Percentiles rank a stretch among this genome's conserved stretches.
These are phyloP conservation scores for Fusarium pseudocircinatum DNA, from an alignment of 2,329 filamentous ascomycete species.

Conservation along the genomic window DNA sequence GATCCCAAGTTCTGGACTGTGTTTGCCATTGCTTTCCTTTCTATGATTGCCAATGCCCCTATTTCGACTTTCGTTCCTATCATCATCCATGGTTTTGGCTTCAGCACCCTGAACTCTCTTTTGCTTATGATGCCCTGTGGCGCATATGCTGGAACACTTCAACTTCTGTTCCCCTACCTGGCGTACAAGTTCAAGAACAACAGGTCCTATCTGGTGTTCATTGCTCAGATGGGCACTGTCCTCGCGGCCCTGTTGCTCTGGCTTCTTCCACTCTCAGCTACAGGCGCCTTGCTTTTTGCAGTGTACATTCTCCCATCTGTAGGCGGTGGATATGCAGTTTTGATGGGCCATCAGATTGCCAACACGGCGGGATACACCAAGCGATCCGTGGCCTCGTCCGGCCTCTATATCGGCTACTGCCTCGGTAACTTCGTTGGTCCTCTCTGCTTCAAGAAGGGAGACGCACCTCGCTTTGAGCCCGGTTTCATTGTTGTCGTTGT, in stretches of 20 bases:
- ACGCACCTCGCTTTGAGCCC: slow-evolving; percentile 51
- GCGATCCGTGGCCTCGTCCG: slow-evolving; percentile 57
- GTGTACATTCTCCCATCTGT: slow-evolving; percentile 58
- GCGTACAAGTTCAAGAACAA: slow-evolving; percentile 50
- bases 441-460: slow-evolving; percentile 52
- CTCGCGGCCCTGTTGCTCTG: slow-evolving; percentile 39
- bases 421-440: slow-evolving; percentile 59
- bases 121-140: slow-evolving; percentile 50
- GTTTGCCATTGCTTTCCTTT: slow-evolving; percentile 50
- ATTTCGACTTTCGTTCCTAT: slow-evolving; percentile 57
- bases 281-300: slow-evolving; percentile 58
- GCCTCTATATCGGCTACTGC: slow-evolving; percentile 62
- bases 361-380: slow-evolving; percentile 65
- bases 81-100: slow-evolving; percentile 57
- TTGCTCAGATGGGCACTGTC: slow-evolving; percentile 54
- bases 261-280: slow-evolving; percentile 25
- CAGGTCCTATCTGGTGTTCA: slow-evolving; percentile 52
- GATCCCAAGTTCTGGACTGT: slow-evolving; percentile 52
- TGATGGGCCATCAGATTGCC: slow-evolving; percentile 53
- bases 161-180: slow-evolving; percentile 52
- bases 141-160: slow-evolving; percentile 49
- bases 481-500: slow-evolving; percentile 54
- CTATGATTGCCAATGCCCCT: slow-evolving; percentile 55
- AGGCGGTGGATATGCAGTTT: slow-evolving; percentile 58
- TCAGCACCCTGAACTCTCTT: slow-evolving; percentile 54